Percentiles rank a stretch among this genome's conserved stretches.
phyloP scores from a whole-genome alignment of 345 rosid genomes.

The Moricandia arvensis region DNA sequence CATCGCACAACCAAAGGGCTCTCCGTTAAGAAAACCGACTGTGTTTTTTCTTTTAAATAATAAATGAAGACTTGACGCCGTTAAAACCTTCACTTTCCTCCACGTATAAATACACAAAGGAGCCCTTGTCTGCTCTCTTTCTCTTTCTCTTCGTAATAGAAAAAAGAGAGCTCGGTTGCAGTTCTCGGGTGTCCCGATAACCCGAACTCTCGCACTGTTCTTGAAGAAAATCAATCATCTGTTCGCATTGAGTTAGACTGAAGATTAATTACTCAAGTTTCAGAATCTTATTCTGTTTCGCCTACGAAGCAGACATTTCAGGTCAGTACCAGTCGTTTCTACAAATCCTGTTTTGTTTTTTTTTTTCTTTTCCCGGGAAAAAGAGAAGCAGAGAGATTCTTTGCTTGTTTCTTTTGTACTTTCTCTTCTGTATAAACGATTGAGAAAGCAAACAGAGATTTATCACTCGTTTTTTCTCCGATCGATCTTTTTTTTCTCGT shows the following conservation, averaged over 20 bases:
- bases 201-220: background rate
- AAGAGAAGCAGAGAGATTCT: slow-evolving; percentile 16
- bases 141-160: too few relatives aligned
- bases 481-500: slow-evolving; percentile 28
- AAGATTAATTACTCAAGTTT: background rate
- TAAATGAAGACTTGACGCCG: slow-evolving; percentile 41
- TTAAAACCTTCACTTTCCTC: slow-evolving; percentile 12
- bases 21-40: slow-evolving; percentile 56
- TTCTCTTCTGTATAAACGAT: slow-evolving; percentile 15
- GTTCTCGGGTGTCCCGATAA: too few relatives aligned
- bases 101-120: slow-evolving; percentile 42
- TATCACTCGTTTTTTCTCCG: slow-evolving; percentile 11
- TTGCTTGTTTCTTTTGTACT: background rate
- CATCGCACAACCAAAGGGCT: slow-evolving; percentile 15
- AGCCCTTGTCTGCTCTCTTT: too few relatives aligned
- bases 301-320: slow-evolving; percentile 10
- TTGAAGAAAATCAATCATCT: background rate
- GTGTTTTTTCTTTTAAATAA: background rate
- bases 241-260: background rate
- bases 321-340: slow-evolving; percentile 15
- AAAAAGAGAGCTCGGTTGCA: too few relatives aligned
- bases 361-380: background rate
- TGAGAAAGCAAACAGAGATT: slow-evolving; percentile 25
- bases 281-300: background rate
- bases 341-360: background rate